Conservation (phyloP, 768 basidiomycete genomes). For the Boletellus sp. region DNA sequence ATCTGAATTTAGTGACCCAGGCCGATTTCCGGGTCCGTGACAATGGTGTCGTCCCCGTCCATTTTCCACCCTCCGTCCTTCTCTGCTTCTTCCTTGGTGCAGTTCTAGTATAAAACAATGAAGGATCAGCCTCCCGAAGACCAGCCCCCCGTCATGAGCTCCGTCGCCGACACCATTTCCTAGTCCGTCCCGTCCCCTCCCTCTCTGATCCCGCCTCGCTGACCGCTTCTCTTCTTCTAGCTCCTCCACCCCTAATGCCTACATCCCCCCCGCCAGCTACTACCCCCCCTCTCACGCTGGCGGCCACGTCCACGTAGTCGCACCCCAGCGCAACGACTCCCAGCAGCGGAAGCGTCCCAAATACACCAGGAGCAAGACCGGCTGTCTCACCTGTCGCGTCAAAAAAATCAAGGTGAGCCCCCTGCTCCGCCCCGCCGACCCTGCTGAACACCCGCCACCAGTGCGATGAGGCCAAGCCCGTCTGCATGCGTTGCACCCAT, state of each 20-base stretch:
- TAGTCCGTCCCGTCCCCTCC: slow-evolving; percentile 43
- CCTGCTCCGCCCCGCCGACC: background rate
- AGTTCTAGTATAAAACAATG: slow-evolving; percentile 49
- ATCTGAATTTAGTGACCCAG: slow-evolving; percentile 65
- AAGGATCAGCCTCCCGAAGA: slow-evolving; percentile 36
- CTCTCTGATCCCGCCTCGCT: slow-evolving; percentile 6
- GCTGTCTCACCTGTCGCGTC: slow-evolving; percentile 88
- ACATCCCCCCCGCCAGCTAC: slow-evolving; percentile 41
- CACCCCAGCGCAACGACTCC: slow-evolving; percentile 46
- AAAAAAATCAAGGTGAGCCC: slow-evolving; percentile 88
- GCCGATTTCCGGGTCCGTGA: slow-evolving; percentile 40
- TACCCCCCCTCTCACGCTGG: slow-evolving; percentile 30
- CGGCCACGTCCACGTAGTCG: slow-evolving; percentile 45
- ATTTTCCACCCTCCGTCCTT: slow-evolving; percentile 37
- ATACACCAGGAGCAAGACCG: slow-evolving; percentile 92
- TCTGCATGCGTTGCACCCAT: slow-evolving; percentile 82
- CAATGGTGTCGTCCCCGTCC: slow-evolving; percentile 39
- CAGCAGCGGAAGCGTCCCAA: slow-evolving; percentile 81
- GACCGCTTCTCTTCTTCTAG: slow-evolving; percentile 25
- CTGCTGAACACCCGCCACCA: slow-evolving; percentile 26
- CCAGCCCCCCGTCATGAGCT: slow-evolving; percentile 37
- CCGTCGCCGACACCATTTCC: slow-evolving; percentile 51
- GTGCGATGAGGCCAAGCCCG: slow-evolving; percentile 91
- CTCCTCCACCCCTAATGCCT: slow-evolving; percentile 37
- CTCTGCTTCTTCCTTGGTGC: slow-evolving; percentile 28